Conservation (phyloP, 2,329 filamentous ascomycete genomes). For the Claviceps sorghi region DNA sequence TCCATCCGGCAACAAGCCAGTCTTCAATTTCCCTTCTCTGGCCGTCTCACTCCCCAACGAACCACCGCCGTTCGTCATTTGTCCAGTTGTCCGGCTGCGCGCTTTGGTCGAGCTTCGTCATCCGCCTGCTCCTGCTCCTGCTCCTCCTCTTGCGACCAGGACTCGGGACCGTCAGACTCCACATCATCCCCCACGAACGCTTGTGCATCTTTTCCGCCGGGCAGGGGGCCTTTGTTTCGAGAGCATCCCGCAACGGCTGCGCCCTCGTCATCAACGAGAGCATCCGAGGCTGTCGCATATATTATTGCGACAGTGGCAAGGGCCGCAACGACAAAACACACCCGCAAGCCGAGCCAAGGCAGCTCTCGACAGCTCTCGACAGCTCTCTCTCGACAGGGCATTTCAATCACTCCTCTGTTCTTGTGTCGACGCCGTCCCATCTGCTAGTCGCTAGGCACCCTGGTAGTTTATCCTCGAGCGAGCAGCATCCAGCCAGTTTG, state of each 20-base stretch:
- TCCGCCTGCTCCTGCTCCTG: constrained; percentile 1
- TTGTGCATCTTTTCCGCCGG: neutral
- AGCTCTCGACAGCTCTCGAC: neutral
- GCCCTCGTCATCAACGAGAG: neutral
- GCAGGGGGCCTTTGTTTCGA: neutral
- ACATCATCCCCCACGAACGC: neutral
- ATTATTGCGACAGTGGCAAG: neutral
- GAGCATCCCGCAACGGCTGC: neutral
- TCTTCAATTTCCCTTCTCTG: neutral
- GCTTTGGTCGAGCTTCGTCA: neutral
- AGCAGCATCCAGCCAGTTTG: neutral
- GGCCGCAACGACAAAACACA: neutral
- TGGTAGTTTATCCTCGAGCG: neutral
- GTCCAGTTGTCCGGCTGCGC: neutral
- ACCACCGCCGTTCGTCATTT: constrained; percentile 1
- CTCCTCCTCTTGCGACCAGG: constrained; percentile 1
- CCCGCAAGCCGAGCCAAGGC: neutral
- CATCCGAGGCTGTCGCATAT: neutral
- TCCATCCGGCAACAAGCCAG: neutral
- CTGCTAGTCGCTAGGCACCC: neutral
- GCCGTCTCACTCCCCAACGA: neutral
- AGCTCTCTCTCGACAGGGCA: no score
- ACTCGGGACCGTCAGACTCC: neutral
- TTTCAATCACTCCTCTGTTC: neutral
- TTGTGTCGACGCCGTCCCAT: neutral